These are phyloP conservation scores for Amylostereum chailletii DNA, from an alignment of 1,284 basidiomycete genomes.

Conservation along the genomic window DNA sequence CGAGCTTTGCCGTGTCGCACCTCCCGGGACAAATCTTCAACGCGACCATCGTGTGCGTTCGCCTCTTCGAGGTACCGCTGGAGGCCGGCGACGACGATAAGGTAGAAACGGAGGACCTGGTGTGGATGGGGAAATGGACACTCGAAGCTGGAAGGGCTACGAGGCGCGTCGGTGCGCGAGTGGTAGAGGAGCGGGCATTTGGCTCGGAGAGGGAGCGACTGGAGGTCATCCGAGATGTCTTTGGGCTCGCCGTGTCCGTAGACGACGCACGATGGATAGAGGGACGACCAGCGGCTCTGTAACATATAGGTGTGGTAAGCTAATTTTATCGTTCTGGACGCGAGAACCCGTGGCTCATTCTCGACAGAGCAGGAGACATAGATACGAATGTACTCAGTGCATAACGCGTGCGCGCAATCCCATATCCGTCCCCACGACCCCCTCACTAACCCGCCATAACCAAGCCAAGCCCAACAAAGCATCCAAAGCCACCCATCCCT, in stretches of 20 bases:
- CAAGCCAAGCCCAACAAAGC: too few relatives aligned
- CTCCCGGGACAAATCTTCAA: constrained; percentile 19
- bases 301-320: not conserved
- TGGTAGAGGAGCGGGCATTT: constrained; percentile 18
- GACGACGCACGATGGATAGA: constrained; percentile 18
- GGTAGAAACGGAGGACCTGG: constrained; percentile 8
- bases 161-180: constrained; percentile 16
- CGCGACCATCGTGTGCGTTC: constrained; percentile 21
- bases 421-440: too few relatives aligned
- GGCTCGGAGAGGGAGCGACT: constrained; percentile 24
- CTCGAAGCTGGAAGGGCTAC: constrained; percentile 22
- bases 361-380: not conserved
- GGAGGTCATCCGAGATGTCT: constrained; percentile 23
- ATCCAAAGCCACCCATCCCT: too few relatives aligned
- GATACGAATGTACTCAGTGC: not conserved
- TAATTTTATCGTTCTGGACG: not conserved
- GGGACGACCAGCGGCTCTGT: constrained; percentile 11
- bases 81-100: constrained; percentile 13
- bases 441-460: too few relatives aligned
- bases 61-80: not conserved
- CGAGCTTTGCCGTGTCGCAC: constrained; percentile 22
- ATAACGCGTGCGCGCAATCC: not conserved
- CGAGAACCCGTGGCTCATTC: not conserved
- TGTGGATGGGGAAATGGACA: constrained; percentile 20
- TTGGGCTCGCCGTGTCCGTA: constrained; percentile 19